phyloP scores from a whole-genome alignment of 1,284 basidiomycete genomes.

The Cronartium quercuum region DNA sequence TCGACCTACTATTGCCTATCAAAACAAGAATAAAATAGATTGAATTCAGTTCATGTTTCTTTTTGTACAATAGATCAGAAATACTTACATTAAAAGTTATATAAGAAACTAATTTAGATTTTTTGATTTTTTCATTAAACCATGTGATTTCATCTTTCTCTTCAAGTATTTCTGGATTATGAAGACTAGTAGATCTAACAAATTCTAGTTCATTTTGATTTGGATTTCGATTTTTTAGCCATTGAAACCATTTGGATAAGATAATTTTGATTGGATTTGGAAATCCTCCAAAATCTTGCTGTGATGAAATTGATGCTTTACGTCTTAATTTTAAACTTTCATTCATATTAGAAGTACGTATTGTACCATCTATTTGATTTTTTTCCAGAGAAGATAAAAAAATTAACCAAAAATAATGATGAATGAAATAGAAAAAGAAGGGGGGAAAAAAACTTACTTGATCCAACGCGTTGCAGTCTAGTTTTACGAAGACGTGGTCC shows the following conservation, averaged over 20 bases:
- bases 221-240: conserved; percentile 53
- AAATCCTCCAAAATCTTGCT: conserved; percentile 72
- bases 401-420: no score
- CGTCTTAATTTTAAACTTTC: no score
- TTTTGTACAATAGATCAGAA: conserved; percentile 44
- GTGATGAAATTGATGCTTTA: conserved; percentile 50
- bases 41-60: no score
- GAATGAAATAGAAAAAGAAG: no score
- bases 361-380: no score
- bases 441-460: no score
- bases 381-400: no score
- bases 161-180: conserved; percentile 45
- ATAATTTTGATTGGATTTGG: conserved; percentile 66
- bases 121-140: conserved; percentile 41
- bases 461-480: background rate
- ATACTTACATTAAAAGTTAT: conserved; percentile 50
- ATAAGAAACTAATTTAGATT: conserved; percentile 47
- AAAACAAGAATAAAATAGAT: conserved; percentile 53
- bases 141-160: conserved; percentile 49
- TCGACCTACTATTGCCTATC: conserved; percentile 69
- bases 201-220: conserved; percentile 57
- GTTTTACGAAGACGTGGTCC: background rate
- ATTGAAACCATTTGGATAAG: conserved; percentile 51
- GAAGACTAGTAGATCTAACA: conserved; percentile 62
- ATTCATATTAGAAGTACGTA: no score